These are phyloP conservation scores for Aspergillus sp. DNA, from an alignment of 2,329 filamentous ascomycete genomes.

Conservation along the genomic window DNA sequence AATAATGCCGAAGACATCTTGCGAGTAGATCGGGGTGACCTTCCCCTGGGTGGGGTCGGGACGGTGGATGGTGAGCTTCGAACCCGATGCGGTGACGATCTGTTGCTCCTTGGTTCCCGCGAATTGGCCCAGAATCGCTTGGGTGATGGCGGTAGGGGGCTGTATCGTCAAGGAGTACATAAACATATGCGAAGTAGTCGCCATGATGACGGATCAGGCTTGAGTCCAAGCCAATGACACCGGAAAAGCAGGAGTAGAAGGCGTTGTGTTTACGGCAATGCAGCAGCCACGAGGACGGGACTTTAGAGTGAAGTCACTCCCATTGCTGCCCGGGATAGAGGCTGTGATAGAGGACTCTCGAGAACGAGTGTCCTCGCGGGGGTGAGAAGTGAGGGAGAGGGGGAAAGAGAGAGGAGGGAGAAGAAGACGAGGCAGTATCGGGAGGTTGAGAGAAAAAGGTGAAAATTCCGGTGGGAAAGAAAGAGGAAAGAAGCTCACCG, in stretches of 20 bases:
- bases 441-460: slow-evolving; percentile 14
- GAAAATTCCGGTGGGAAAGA: slow-evolving; percentile 32
- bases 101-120: slow-evolving; percentile 96
- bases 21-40: slow-evolving; percentile 79
- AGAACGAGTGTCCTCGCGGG: slow-evolving; percentile 21
- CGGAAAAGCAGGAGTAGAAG: slow-evolving; percentile 2
- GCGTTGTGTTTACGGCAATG: slow-evolving; percentile 22
- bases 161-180: slow-evolving; percentile 97
- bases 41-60: slow-evolving; percentile 84
- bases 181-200: slow-evolving; percentile 97
- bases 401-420: slow-evolving; percentile 3
- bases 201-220: slow-evolving; percentile 62
- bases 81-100: slow-evolving; percentile 90
- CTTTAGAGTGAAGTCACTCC: slow-evolving; percentile 32
- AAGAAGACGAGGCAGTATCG: slow-evolving; percentile 10
- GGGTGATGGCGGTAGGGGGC: slow-evolving; percentile 81
- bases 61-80: slow-evolving; percentile 81
- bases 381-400: slow-evolving; percentile 2
- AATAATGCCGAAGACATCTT: slow-evolving; percentile 96
- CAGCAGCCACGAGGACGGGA: slow-evolving; percentile 25
- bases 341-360: slow-evolving; percentile 25
- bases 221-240: slow-evolving; percentile 14
- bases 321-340: slow-evolving; percentile 33
- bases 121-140: slow-evolving; percentile 93
- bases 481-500: slow-evolving; percentile 14